phyloP scores from a whole-genome alignment of 352 stramenopile species.

The Pythium plurisporium region DNA sequence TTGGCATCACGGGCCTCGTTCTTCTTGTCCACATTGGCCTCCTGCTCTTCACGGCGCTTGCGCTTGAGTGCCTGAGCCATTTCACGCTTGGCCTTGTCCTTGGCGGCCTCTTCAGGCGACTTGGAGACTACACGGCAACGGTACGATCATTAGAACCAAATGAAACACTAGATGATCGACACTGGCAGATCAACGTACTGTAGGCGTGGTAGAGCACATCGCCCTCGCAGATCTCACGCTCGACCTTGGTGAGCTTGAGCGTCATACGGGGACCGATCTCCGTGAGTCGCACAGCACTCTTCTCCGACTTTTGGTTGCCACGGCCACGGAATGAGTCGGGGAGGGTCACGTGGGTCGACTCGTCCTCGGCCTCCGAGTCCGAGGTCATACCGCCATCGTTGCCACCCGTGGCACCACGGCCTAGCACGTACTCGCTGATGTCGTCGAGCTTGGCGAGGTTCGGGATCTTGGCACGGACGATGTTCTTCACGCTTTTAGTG shows the following conservation, averaged over 20 bases:
- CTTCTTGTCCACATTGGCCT: slow-evolving; percentile 87
- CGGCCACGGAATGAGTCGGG: slow-evolving; percentile 89
- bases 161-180: neutral
- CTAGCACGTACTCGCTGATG: slow-evolving; percentile 95
- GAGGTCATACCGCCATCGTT: slow-evolving; percentile 72
- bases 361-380: slow-evolving; percentile 96
- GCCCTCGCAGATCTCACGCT: slow-evolving; percentile 93
- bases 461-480: slow-evolving; percentile 90
- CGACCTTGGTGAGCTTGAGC: slow-evolving; percentile 95
- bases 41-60: slow-evolving; percentile 85
- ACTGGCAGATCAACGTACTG: slow-evolving; percentile 21
- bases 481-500: slow-evolving; percentile 61
- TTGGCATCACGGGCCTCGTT: slow-evolving; percentile 74
- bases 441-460: slow-evolving; percentile 94
- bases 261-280: slow-evolving; percentile 96
- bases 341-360: slow-evolving; percentile 88
- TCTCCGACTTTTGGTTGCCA: slow-evolving; percentile 91
- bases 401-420: slow-evolving; percentile 32
- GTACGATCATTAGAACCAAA: no score
- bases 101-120: slow-evolving; percentile 75
- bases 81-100: slow-evolving; percentile 78
- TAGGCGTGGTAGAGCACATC: slow-evolving; percentile 98
- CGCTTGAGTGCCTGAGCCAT: slow-evolving; percentile 67
- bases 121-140: slow-evolving; percentile 70
- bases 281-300: slow-evolving; percentile 92